A percentile compares a stretch with the other conserved stretches of the same genome.
These are phyloP conservation scores for Penstemon barbatus DNA, from an alignment of 257 asterid species.

Conservation along the genomic window DNA sequence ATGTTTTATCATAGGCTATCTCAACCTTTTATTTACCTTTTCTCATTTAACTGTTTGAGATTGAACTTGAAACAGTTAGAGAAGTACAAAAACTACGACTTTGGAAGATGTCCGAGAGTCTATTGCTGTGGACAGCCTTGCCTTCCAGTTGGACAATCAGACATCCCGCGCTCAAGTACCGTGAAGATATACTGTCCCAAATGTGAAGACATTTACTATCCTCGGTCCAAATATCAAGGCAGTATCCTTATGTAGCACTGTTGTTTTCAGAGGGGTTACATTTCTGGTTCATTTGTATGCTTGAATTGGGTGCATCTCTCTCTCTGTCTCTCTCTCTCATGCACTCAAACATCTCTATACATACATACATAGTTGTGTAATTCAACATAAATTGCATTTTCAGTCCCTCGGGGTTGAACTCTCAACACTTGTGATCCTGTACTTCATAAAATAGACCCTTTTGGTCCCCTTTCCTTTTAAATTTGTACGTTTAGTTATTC, in stretches of 20 bases:
- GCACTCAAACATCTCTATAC: slow-evolving; percentile 1
- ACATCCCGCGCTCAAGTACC: slow-evolving; percentile 83
- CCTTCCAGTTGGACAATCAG: slow-evolving; percentile 91
- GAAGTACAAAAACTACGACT: slow-evolving; percentile 81
- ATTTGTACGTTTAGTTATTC: too few relatives aligned
- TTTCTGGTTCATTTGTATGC: slow-evolving; percentile 13
- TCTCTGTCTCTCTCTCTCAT: background rate
- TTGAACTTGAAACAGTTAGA: slow-evolving; percentile 56
- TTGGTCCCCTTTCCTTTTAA: too few relatives aligned
- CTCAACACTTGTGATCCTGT: background rate
- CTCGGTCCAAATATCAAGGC: slow-evolving; percentile 95
- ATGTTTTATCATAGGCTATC: background rate
- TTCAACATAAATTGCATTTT: background rate
- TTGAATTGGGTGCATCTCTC: slow-evolving; percentile 7
- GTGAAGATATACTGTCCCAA: slow-evolving; percentile 86
- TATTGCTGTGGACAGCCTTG: slow-evolving; percentile 89
- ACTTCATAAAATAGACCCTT: too few relatives aligned
- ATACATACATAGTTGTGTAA: background rate
- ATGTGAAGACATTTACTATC: slow-evolving; percentile 86
- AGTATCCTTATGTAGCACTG: slow-evolving; percentile 61
- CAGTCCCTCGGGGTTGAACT: background rate
- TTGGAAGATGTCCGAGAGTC: slow-evolving; percentile 34
- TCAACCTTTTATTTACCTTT: background rate
- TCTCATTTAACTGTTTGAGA: slow-evolving; percentile 23
- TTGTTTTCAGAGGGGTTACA: slow-evolving; percentile 8